phyloP scores from a whole-genome alignment of 768 basidiomycete species.

The Auriculariales sp. region DNA sequence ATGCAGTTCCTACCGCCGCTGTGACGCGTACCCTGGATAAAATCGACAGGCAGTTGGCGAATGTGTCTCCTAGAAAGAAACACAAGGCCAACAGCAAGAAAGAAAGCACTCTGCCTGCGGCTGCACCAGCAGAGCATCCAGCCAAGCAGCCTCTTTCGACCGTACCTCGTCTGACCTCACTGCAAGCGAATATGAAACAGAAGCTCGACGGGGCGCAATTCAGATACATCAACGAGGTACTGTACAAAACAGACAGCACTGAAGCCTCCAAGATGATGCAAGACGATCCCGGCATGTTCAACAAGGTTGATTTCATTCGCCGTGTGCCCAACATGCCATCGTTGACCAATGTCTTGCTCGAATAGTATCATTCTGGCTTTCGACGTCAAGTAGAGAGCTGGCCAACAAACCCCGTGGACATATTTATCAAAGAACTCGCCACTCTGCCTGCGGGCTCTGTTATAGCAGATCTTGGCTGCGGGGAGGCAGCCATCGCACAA shows the following conservation, averaged over 20 bases:
- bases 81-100: background rate
- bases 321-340: background rate
- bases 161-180: conserved; percentile 33
- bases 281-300: conserved; percentile 64
- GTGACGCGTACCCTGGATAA: conserved; percentile 1
- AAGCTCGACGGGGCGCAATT: conserved; percentile 80
- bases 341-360: conserved; percentile 4
- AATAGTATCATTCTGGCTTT: conserved; percentile 95
- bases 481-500: conserved; percentile 79
- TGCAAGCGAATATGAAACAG: conserved; percentile 68
- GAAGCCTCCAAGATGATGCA: conserved; percentile 72
- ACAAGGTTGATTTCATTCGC: conserved; percentile 40
- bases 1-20: background rate
- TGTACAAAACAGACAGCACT: conserved; percentile 76
- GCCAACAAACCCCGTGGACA: conserved; percentile 87
- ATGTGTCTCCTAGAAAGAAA: background rate
- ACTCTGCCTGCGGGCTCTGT: conserved; percentile 51
- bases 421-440: conserved; percentile 55
- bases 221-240: conserved; percentile 79
- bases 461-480: conserved; percentile 89
- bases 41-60: conserved; percentile 4
- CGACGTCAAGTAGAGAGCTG: conserved; percentile 81
- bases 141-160: background rate
- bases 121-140: background rate
- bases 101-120: background rate